Percentiles rank a stretch among this genome's conserved stretches.
These are phyloP conservation scores for Leishmania turanica DNA, from an alignment of 208 protist species.

Conservation along the genomic window DNA sequence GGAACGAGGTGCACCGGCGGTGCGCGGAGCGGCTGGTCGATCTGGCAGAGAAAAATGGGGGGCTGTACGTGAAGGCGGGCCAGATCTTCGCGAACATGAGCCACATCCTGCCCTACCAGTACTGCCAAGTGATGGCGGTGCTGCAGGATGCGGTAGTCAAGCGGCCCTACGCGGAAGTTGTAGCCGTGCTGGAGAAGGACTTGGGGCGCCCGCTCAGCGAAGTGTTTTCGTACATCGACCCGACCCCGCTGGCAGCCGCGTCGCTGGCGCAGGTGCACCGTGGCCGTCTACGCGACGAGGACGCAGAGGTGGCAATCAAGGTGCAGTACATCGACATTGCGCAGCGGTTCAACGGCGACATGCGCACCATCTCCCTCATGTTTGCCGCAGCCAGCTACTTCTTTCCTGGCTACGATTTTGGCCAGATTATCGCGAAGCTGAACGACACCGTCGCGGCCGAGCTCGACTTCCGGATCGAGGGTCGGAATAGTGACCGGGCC, in stretches of 20 bases:
- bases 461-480: constrained; percentile 95
- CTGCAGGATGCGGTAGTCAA: constrained; percentile 83
- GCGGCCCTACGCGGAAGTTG: constrained; percentile 78
- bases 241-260: constrained; percentile 80
- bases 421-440: constrained; percentile 81
- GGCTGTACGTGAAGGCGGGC: constrained; percentile 95
- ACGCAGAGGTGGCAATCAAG: constrained; percentile 94
- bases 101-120: constrained; percentile 92
- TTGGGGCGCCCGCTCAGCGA: constrained; percentile 48
- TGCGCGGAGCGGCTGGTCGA: constrained; percentile 74
- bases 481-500: constrained; percentile 87
- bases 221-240: constrained; percentile 73
- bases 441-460: constrained; percentile 90
- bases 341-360: constrained; percentile 87
- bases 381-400: constrained; percentile 65
- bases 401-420: constrained; percentile 90
- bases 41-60: constrained; percentile 87
- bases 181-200: constrained; percentile 77
- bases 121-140: constrained; percentile 76
- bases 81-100: constrained; percentile 95
- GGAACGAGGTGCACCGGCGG: constrained; percentile 77
- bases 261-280: constrained; percentile 93
- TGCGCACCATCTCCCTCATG: constrained; percentile 87
- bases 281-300: constrained; percentile 52
- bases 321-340: constrained; percentile 93